Conservation (phyloP, 371 early-diverging fungal genomes). For the Mucor circinelloides region DNA sequence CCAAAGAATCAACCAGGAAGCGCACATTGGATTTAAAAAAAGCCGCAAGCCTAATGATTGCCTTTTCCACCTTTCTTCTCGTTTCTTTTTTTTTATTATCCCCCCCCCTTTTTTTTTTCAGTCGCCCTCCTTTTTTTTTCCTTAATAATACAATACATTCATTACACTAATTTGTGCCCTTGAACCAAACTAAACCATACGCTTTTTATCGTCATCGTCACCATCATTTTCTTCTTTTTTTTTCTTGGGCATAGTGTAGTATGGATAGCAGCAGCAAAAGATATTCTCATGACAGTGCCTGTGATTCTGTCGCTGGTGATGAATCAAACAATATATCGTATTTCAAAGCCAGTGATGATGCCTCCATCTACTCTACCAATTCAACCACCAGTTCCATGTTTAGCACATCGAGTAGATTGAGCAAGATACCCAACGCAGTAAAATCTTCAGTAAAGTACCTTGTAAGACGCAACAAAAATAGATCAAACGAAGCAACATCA, state of each 20-base stretch:
- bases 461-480: slow-evolving; percentile 19
- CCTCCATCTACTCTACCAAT: slow-evolving; percentile 39
- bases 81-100: background rate
- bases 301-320: slow-evolving; percentile 3
- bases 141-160: background rate
- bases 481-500: background rate
- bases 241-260: background rate
- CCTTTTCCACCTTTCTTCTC: background rate
- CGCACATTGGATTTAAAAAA: too few species aligned
- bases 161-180: background rate
- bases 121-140: background rate
- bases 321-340: background rate
- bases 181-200: background rate
- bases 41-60: background rate
- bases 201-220: background rate
- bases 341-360: slow-evolving; percentile 21
- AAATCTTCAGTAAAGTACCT: slow-evolving; percentile 45
- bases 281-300: slow-evolving; percentile 14
- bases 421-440: slow-evolving; percentile 40
- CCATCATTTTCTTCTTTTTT: too few species aligned
- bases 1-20: too few species aligned
- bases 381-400: slow-evolving; percentile 44
- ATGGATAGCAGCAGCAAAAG: background rate
- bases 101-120: background rate
- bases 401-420: slow-evolving; percentile 46